Percentiles rank a stretch among this genome's conserved stretches.
Evolutionary conservation across 1,139 yeast genomes (phyloP).

Genomic region (Candida albicans): DNA sequence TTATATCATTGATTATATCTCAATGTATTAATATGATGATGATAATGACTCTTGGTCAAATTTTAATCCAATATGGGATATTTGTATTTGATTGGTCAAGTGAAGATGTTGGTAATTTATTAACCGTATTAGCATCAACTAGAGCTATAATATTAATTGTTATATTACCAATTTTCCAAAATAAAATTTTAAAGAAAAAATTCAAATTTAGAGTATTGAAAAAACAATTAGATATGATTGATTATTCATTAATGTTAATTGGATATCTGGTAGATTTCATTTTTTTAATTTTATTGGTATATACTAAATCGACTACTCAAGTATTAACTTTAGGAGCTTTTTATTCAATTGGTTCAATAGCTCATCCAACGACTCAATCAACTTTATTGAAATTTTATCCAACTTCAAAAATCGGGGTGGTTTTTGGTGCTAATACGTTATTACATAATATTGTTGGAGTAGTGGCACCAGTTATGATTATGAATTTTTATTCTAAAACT

Average conservation of each 20-base stretch:
- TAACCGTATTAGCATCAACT: constrained; percentile 53
- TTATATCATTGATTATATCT: constrained; percentile 44
- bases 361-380: constrained; percentile 35
- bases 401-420: constrained; percentile 39
- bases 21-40: constrained; percentile 35
- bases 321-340: constrained; percentile 26
- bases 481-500: constrained; percentile 29
- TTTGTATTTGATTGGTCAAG: constrained; percentile 60
- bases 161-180: constrained; percentile 33
- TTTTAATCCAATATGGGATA: constrained; percentile 53
- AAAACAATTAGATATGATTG: constrained; percentile 54
- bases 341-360: constrained; percentile 44
- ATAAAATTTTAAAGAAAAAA: constrained; percentile 25
- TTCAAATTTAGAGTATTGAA: constrained; percentile 37
- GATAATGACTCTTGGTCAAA: constrained; percentile 39
- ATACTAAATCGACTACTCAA: constrained; percentile 18
- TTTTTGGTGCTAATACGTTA: constrained; percentile 39
- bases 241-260: constrained; percentile 33
- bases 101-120: constrained; percentile 54
- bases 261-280: constrained; percentile 44
- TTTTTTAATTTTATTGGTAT: constrained; percentile 41
- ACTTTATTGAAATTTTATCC: constrained; percentile 40
- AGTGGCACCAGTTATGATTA: constrained; percentile 26
- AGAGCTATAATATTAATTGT: constrained; percentile 32
- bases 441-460: constrained; percentile 30